Conservation (phyloP, 2,329 filamentous ascomycete species). For the Penicillium glabrum region DNA sequence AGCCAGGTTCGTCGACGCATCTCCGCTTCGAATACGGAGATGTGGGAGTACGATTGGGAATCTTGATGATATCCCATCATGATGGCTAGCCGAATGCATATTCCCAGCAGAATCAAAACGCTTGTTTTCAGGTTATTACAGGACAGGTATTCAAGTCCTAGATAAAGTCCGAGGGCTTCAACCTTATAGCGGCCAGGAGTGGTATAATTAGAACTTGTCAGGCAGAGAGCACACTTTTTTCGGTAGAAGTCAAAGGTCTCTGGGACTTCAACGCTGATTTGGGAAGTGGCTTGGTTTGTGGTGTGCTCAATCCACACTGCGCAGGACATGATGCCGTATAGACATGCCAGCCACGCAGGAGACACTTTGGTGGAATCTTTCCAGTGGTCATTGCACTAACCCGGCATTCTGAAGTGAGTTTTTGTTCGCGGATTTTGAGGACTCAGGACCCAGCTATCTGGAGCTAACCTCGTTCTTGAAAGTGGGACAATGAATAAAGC, state of each 20-base stretch:
- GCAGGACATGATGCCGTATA: conserved; percentile 19
- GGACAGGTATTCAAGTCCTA: conserved; percentile 19
- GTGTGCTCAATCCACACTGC: conserved; percentile 16
- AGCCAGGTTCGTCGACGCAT: conserved; percentile 44
- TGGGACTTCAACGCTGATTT: not conserved
- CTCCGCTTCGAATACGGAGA: conserved; percentile 58
- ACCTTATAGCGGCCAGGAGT: conserved; percentile 24
- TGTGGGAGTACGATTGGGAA: conserved; percentile 50
- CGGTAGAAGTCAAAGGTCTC: conserved; percentile 36
- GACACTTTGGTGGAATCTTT: conserved; percentile 9
- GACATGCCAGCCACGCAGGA: conserved; percentile 17
- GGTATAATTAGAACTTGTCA: conserved; percentile 23
- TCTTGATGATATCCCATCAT: conserved; percentile 61
- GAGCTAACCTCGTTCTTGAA: conserved; percentile 18
- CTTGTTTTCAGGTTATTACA: conserved; percentile 42
- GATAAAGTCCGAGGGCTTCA: conserved; percentile 20
- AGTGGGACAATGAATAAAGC: conserved; percentile 19
- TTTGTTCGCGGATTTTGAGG: not conserved
- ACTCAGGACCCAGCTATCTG: too few species aligned
- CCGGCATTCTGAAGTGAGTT: not conserved
- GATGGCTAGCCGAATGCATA: conserved; percentile 58
- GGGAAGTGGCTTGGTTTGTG: not conserved
- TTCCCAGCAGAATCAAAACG: conserved; percentile 53
- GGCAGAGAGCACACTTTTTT: conserved; percentile 36
- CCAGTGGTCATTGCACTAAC: conserved; percentile 20